Conservation (phyloP, 2,329 filamentous ascomycete species). For the Venturia nashicola region DNA sequence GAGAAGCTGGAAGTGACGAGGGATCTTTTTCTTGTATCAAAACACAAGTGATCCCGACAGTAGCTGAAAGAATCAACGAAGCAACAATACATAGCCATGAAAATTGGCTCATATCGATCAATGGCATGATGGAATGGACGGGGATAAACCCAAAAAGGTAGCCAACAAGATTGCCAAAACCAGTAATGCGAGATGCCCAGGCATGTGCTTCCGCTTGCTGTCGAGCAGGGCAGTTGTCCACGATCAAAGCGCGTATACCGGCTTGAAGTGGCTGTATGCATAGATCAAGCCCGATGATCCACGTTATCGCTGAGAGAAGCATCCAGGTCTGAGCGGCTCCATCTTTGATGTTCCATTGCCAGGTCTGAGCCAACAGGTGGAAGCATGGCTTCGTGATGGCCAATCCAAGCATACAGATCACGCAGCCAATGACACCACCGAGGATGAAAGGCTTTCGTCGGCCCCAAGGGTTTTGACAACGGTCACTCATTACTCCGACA, state of each 20-base stretch:
- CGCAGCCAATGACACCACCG: constrained; percentile 53
- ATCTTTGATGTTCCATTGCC: constrained; percentile 31
- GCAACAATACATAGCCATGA: constrained; percentile 12
- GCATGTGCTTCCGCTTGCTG: constrained; percentile 21
- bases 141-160: constrained; percentile 18
- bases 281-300: constrained; percentile 19
- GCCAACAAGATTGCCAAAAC: constrained; percentile 20
- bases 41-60: constrained; percentile 2
- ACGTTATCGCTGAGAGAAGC: constrained; percentile 13
- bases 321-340: neutral
- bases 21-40: constrained; percentile 7
- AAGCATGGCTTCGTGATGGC: constrained; percentile 48
- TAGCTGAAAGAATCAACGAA: neutral
- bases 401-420: constrained; percentile 55
- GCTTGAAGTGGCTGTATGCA: constrained; percentile 22
- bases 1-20: neutral
- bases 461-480: constrained; percentile 61
- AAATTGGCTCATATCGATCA: constrained; percentile 15
- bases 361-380: constrained; percentile 18
- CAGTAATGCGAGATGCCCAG: constrained; percentile 18
- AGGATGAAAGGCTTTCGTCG: constrained; percentile 76
- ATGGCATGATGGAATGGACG: constrained; percentile 8
- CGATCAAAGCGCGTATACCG: constrained; percentile 20
- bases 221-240: constrained; percentile 19
- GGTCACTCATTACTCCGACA: constrained; percentile 69